Evolutionary conservation across 1,284 basidiomycete species (phyloP).

Genomic region (Xanthoconium separans): DNA sequence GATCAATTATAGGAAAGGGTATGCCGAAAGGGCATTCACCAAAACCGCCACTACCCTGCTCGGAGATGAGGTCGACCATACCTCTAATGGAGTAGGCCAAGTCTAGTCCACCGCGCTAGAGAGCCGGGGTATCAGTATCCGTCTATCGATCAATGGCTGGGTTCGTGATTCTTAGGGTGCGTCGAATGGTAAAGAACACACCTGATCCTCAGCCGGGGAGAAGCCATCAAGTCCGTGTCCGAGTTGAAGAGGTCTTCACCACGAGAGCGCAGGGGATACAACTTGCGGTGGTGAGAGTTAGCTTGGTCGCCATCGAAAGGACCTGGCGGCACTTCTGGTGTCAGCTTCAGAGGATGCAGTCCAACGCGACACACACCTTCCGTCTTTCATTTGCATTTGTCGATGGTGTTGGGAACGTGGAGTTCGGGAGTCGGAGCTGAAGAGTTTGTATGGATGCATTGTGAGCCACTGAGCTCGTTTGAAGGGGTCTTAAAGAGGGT

Average conservation of each 20-base stretch:
- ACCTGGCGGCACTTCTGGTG: not conserved
- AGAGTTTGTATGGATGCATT: constrained; percentile 7
- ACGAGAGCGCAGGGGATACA: not conserved
- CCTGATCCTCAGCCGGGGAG: constrained; percentile 10
- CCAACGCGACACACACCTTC: constrained; percentile 8
- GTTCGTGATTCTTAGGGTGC: not conserved
- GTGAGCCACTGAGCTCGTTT: not conserved
- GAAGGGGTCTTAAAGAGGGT: too few species aligned
- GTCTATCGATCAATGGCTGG: constrained; percentile 15
- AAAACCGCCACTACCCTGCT: constrained; percentile 49
- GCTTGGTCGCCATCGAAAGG: not conserved
- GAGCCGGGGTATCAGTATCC: constrained; percentile 13
- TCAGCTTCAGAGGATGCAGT: not conserved
- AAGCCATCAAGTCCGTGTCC: constrained; percentile 7
- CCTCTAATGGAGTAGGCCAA: constrained; percentile 36
- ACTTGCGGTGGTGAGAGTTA: not conserved
- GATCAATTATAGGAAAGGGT: not conserved
- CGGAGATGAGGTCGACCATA: constrained; percentile 50
- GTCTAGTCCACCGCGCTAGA: constrained; percentile 21
- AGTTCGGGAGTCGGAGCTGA: constrained; percentile 3
- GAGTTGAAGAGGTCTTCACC: constrained; percentile 3
- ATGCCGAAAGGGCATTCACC: constrained; percentile 33
- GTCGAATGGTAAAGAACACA: constrained; percentile 4
- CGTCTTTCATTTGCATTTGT: constrained; percentile 22
- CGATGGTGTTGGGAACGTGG: not conserved